Base-by-base conservation (phyloP, 2,329 filamentous ascomycete genomes). In the Talaromyces sp. region DNA sequence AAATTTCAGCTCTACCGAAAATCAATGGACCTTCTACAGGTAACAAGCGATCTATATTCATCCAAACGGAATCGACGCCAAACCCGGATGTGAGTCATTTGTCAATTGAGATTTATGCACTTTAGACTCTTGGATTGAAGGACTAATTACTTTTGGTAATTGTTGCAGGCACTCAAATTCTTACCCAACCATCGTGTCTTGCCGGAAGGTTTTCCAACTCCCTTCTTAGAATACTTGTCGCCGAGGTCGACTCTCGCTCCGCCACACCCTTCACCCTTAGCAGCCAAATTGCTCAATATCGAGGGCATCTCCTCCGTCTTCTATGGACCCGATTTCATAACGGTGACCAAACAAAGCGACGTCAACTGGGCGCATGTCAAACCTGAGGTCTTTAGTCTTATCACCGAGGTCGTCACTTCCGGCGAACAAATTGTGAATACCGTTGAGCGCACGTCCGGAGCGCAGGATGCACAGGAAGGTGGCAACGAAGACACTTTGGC, bases 221-320 rank as follows among this genome's bases (percentile, higher is more conserved):
- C 92, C 8, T 97, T 93, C 78, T 85, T 98, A 76, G 95, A 99
- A 81, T 99, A 98, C 78, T 84, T 97, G 63, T 90, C 87, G 70
- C 93, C 95, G 41, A 90, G 95, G 63, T 90, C 92, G 43, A 97
- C 95, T 3, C 88, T 98, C 69, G 86, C 92, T 31, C 90, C 93
- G 24, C 94, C 94, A 1, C 87, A 97, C 76, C 92, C 94, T 3
- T 98, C 94, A 22, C 93, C 92, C 19, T 87, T 99, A 49, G 95
- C 95, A 5, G 90, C 93, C 39, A 89, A 93, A 77, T 86, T 99
- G 60, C 89, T 98, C 84, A 93, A 92, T 76, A 90, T 97, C 67
- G 95, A 98, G 74, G 95, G 95, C 52, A 90, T 98, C n/a, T 93
- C 90, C 3, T 89, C 92, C 1, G 91, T 99, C 24, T 98, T 98